These are phyloP conservation scores for Boletus huronensis DNA, from an alignment of 768 basidiomycete genomes.

Conservation along the genomic window DNA sequence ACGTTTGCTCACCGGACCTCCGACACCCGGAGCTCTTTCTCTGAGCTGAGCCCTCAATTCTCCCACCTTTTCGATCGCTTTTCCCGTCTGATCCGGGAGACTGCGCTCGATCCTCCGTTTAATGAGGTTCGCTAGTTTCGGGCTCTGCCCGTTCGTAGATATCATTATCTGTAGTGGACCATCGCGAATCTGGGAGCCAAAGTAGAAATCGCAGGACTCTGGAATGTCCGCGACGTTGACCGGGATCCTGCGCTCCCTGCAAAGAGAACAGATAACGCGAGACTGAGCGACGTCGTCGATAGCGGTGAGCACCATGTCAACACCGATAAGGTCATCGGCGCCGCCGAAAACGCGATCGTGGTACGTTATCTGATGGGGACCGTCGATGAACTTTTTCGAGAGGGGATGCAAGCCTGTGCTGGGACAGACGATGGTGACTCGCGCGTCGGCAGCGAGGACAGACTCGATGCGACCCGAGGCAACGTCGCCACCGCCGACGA, in stretches of 20 bases:
- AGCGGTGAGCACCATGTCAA: constrained; percentile 91
- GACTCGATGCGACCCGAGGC: constrained; percentile 86
- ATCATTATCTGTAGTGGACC: constrained; percentile 95
- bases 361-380: constrained; percentile 53
- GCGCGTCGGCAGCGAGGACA: constrained; percentile 76
- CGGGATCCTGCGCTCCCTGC: constrained; percentile 67
- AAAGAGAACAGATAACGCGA: constrained; percentile 65
- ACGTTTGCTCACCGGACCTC: constrained; percentile 68
- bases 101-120: constrained; percentile 60
- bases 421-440: constrained; percentile 77
- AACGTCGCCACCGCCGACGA: constrained; percentile 92
- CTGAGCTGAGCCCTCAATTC: constrained; percentile 67
- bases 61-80: constrained; percentile 79
- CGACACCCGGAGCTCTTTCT: constrained; percentile 77
- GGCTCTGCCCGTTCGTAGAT: constrained; percentile 91
- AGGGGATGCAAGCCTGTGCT: constrained; percentile 58
- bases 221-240: constrained; percentile 98
- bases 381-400: constrained; percentile 50
- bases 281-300: constrained; percentile 78
- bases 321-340: constrained; percentile 60
- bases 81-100: constrained; percentile 71
- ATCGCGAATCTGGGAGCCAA: constrained; percentile 87
- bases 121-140: constrained; percentile 85
- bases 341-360: constrained; percentile 65
- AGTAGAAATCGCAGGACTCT: constrained; percentile 95